phyloP scores from a whole-genome alignment of 2,329 filamentous ascomycete genomes.

The Reticulascus tulasneorum region DNA sequence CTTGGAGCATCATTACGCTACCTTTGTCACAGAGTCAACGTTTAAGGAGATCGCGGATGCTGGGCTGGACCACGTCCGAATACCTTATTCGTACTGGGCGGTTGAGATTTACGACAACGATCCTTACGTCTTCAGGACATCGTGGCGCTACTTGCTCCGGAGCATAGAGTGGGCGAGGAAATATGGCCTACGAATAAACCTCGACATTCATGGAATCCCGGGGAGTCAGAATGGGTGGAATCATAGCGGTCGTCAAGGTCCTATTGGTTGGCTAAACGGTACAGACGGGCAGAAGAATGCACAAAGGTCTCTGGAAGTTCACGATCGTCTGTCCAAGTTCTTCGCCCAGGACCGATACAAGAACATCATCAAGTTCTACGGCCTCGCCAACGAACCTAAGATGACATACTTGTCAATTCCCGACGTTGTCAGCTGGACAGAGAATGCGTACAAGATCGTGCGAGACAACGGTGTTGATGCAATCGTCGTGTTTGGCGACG shows the following conservation, averaged over 20 bases:
- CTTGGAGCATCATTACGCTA: conserved; percentile 88
- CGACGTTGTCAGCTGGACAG: conserved; percentile 76
- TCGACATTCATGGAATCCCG: conserved; percentile 87
- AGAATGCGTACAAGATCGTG: conserved; percentile 66
- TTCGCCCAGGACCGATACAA: conserved; percentile 91
- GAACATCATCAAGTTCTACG: conserved; percentile 89
- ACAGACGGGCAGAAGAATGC: conserved; percentile 74
- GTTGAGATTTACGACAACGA: conserved; percentile 80
- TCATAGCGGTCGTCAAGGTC: conserved; percentile 79
- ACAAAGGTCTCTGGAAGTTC: conserved; percentile 79
- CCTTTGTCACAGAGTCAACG: conserved; percentile 79
- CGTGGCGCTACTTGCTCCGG: conserved; percentile 90
- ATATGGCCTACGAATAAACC: conserved; percentile 85
- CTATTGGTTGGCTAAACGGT: conserved; percentile 88
- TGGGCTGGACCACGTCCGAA: conserved; percentile 93
- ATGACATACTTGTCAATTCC: conserved; percentile 69
- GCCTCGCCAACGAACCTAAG: conserved; percentile 87
- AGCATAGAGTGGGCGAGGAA: conserved; percentile 92
- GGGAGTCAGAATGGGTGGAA: conserved; percentile 98
- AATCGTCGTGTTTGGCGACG: conserved; percentile 83
- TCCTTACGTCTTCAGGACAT: conserved; percentile 79
- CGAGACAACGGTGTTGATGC: conserved; percentile 72
- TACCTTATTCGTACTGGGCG: conserved; percentile 94
- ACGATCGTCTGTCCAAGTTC: conserved; percentile 83
- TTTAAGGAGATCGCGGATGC: conserved; percentile 82